Evolutionary conservation across 495 filamentous ascomycete species (phyloP).

Genomic region (Durotheca rogersii): DNA sequence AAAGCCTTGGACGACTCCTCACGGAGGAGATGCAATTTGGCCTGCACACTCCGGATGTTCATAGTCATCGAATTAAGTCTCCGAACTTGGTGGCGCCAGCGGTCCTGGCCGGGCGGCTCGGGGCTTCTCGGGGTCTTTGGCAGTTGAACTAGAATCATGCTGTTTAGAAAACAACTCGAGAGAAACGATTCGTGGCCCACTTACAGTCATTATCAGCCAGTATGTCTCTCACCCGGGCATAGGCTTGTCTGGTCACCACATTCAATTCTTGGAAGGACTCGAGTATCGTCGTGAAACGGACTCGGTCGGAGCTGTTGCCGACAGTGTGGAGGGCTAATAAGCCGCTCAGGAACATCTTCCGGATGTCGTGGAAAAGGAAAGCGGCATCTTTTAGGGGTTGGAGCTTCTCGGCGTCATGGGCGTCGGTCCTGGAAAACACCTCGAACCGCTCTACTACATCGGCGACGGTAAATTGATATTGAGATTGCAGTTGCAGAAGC

Average conservation of each 20-base stretch:
- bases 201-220: conserved; percentile 83
- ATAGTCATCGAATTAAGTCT: conserved; percentile 85
- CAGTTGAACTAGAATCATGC: conserved; percentile 55
- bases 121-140: conserved; percentile 63
- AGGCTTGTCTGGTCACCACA: conserved; percentile 56
- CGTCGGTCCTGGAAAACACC: conserved; percentile 59
- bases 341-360: conserved; percentile 82
- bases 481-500: conserved; percentile 37
- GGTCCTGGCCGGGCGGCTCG: conserved; percentile 72
- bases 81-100: conserved; percentile 78
- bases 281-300: conserved; percentile 74
- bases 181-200: conserved; percentile 30
- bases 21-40: conserved; percentile 88
- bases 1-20: conserved; percentile 82
- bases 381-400: conserved; percentile 76
- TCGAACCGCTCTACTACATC: conserved; percentile 53
- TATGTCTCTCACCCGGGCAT: conserved; percentile 59
- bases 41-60: conserved; percentile 88
- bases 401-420: conserved; percentile 76
- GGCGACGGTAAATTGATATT: conserved; percentile 66
- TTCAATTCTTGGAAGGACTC: conserved; percentile 71
- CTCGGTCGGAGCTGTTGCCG: conserved; percentile 75
- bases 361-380: conserved; percentile 72
- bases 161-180: conserved; percentile 31
- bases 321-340: conserved; percentile 85